Evolutionary conservation across 2,329 filamentous ascomycete genomes (phyloP).

Genomic region (Aureobasidium melanogenum): DNA sequence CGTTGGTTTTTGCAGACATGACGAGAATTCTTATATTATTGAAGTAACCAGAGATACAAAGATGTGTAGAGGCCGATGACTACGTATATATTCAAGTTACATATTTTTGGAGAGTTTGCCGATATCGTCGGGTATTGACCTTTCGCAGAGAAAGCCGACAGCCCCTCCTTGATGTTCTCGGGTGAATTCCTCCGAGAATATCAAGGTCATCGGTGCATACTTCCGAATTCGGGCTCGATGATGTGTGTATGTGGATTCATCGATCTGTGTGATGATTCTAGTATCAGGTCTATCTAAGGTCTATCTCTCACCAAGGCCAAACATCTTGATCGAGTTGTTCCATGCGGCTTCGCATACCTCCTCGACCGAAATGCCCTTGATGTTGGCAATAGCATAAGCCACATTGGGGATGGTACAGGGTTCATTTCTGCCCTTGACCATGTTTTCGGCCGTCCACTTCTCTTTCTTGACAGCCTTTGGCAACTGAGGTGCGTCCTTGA

Average conservation of each 20-base stretch:
- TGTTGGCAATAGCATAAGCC: slow-evolving; percentile 76
- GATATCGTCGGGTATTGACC: not conserved
- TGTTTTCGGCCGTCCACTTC: slow-evolving; percentile 75
- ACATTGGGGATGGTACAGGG: slow-evolving; percentile 79
- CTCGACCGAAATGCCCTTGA: slow-evolving; percentile 71
- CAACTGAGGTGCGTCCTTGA: slow-evolving; percentile 58
- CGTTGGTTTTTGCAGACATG: slow-evolving; percentile 8
- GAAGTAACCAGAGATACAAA: not conserved
- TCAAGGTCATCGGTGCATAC: not conserved
- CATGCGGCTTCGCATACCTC: slow-evolving; percentile 81
- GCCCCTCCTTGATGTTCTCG: not conserved
- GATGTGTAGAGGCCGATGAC: not conserved
- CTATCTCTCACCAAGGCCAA: slow-evolving; percentile 54
- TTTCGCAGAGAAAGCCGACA: not conserved
- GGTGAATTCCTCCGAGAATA: not conserved
- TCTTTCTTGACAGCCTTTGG: slow-evolving; percentile 92
- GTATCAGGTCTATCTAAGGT: not conserved
- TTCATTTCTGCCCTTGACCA: slow-evolving; percentile 95
- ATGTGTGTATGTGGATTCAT: not conserved
- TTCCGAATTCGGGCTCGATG: not conserved
- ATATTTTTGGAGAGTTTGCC: not conserved
- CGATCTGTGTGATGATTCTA: not conserved
- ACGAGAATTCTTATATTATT: too few species aligned
- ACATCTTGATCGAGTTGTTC: slow-evolving; percentile 72
- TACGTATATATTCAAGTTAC: not conserved